These are phyloP conservation scores for Talaromyces sp. DNA, from an alignment of 2,329 filamentous ascomycete genomes.

Conservation along the genomic window DNA sequence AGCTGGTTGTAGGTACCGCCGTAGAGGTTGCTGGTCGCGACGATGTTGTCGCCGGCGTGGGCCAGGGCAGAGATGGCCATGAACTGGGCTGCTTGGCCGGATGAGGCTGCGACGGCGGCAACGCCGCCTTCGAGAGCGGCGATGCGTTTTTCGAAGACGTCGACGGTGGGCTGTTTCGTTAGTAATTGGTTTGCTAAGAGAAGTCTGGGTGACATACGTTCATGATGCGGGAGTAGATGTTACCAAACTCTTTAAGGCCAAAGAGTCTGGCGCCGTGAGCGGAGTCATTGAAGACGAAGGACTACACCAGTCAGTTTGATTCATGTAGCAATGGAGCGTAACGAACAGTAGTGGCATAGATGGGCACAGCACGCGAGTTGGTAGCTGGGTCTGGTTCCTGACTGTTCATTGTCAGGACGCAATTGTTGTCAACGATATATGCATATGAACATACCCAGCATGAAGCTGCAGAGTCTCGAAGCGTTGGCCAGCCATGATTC, in stretches of 20 bases:
- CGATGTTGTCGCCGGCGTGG: constrained; percentile 85
- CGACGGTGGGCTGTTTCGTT: constrained; percentile 70
- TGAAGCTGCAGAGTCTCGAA: constrained; percentile 87
- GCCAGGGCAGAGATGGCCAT: constrained; percentile 84
- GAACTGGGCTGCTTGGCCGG: constrained; percentile 89
- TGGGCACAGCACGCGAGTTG: constrained; percentile 87
- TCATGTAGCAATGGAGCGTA: not conserved
- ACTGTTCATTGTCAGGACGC: constrained; percentile 45
- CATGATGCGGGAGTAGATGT: constrained; percentile 96
- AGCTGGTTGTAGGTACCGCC: constrained; percentile 97
- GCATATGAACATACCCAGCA: constrained; percentile 62
- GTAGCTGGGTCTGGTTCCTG: constrained; percentile 78
- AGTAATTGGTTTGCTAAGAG: not conserved
- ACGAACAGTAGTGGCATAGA: constrained; percentile 81
- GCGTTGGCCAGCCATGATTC: constrained; percentile 46
- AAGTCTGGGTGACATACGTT: constrained; percentile 62
- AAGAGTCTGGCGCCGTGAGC: constrained; percentile 94
- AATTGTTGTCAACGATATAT: not conserved
- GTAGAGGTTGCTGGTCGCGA: constrained; percentile 86
- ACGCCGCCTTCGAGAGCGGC: constrained; percentile 93
- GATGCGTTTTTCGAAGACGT: constrained; percentile 94
- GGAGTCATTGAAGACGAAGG: constrained; percentile 91
- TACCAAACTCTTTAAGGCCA: constrained; percentile 93
- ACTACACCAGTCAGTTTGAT: constrained; percentile 50
- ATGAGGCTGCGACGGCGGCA: constrained; percentile 78